phyloP scores from a whole-genome alignment of 805 yeast species.

The Kuraishia molischiana region DNA sequence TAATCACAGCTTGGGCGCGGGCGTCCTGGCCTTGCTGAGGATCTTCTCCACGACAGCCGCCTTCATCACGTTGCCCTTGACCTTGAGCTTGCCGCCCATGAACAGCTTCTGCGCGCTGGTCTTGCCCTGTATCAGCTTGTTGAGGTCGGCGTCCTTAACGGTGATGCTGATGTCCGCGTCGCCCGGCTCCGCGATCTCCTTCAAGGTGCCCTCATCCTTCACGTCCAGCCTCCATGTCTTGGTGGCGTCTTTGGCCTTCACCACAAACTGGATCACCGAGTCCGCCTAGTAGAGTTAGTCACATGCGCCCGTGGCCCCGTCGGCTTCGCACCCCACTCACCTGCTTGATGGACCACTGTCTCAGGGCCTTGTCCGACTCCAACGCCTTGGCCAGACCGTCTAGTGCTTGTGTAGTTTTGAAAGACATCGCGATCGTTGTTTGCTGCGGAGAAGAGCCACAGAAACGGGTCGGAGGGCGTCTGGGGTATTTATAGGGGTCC shows the following conservation, averaged over 20 bases:
- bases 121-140: conserved; percentile 64
- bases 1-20: conserved; percentile 35
- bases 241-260: conserved; percentile 51
- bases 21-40: conserved; percentile 41
- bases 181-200: conserved; percentile 34
- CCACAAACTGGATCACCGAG: conserved; percentile 55
- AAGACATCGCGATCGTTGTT: neutral
- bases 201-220: conserved; percentile 42
- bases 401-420: neutral
- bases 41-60: conserved; percentile 69
- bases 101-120: conserved; percentile 79
- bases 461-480: no score
- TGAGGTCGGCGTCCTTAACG: conserved; percentile 60
- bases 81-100: conserved; percentile 76
- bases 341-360: neutral
- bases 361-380: conserved; percentile 1
- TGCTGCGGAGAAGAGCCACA: no score
- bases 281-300: conserved; percentile 30
- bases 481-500: no score
- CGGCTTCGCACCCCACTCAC: neutral
- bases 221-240: conserved; percentile 63
- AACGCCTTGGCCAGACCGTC: neutral
- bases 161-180: conserved; percentile 51
- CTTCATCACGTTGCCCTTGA: conserved; percentile 87
- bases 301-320: no score